Base-by-base conservation (phyloP, 2,329 filamentous ascomycete genomes). In the Aspergillus fischeri region DNA sequence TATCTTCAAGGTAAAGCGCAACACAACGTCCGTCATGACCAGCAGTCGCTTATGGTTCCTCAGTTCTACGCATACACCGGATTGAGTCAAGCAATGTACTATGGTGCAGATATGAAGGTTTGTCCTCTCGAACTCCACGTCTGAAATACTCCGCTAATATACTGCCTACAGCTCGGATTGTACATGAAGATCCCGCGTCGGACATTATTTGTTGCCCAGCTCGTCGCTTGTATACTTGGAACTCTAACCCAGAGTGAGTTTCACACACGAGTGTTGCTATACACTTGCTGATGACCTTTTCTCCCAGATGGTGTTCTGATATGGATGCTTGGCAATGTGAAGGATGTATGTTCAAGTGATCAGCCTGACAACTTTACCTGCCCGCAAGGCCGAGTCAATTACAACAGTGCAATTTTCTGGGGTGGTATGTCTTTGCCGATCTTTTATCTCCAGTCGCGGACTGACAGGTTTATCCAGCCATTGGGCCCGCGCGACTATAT, bases 1-100 rank as follows among this genome's bases (percentile, higher is more conserved):
- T 74, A 64, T 73, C 3, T 76, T 76, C 66, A 77, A 77, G 64
- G 65, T 70, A 32, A 17, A 38, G 6, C 63, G 73, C 87, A 38
- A 84, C 57, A 83, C 86, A 77, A 88, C 87, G 83, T 80, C 87
- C 76, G 86, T 87, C 74, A 5, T 51, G 25, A 20, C 24, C 27
- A 28, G 86, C 87, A 70, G 86, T 60, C 1, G 52, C 41, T 49
- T 27, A 52, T 27, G 8, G 0, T 10, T 29, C 25, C 32, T 4
- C 20, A 62, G 60, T 65, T 85, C 66, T 88, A 86, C 66, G 83
- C 84, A 53, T 86, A 86, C 68, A 80, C 86, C 49, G 83, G 80
- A 71, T 84, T 77, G 55, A 71, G 73, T 11, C 77, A 80, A 58
- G 77, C 73, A 0, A 71, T 79, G 35, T 76, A 73, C 41, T 81